Percentiles rank a stretch among this genome's conserved stretches.
Conservation (phyloP, 2,329 filamentous ascomycete genomes). For the Arthrinium phaeospermum region DNA sequence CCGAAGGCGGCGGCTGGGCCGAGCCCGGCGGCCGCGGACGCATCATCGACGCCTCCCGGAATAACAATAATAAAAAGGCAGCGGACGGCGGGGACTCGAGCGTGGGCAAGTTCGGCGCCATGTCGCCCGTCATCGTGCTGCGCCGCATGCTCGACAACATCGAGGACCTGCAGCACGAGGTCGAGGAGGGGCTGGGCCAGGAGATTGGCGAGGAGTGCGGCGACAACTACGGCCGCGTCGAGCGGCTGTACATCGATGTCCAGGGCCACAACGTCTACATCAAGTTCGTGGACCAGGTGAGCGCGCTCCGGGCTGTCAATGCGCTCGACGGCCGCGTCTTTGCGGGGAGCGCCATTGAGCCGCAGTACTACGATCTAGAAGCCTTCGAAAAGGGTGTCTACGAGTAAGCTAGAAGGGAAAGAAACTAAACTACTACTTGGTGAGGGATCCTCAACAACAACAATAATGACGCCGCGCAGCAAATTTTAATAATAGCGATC, state of each 20-base stretch:
- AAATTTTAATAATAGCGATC: neutral
- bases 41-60: constrained; percentile 71
- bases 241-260: constrained; percentile 77
- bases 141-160: constrained; percentile 86
- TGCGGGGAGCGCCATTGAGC: constrained; percentile 83
- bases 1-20: constrained; percentile 79
- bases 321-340: constrained; percentile 87
- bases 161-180: constrained; percentile 75
- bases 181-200: constrained; percentile 78
- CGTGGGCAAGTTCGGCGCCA: constrained; percentile 64
- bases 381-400: constrained; percentile 77
- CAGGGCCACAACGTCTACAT: constrained; percentile 79
- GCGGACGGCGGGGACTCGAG: neutral
- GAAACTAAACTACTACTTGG: neutral
- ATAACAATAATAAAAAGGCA: constrained; percentile 38
- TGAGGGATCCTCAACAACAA: neutral
- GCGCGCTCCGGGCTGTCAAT: constrained; percentile 86
- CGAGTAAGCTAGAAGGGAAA: constrained; percentile 28
- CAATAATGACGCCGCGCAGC: neutral
- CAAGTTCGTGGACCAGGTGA: constrained; percentile 86
- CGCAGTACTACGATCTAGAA: constrained; percentile 81
- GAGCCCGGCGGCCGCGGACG: constrained; percentile 73
- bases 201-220: constrained; percentile 95
- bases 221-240: constrained; percentile 85
- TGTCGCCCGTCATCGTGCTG: constrained; percentile 84